Evolutionary conservation across 441 rosid species (phyloP).

Genomic region (Cnidoscolus chayamansa): DNA sequence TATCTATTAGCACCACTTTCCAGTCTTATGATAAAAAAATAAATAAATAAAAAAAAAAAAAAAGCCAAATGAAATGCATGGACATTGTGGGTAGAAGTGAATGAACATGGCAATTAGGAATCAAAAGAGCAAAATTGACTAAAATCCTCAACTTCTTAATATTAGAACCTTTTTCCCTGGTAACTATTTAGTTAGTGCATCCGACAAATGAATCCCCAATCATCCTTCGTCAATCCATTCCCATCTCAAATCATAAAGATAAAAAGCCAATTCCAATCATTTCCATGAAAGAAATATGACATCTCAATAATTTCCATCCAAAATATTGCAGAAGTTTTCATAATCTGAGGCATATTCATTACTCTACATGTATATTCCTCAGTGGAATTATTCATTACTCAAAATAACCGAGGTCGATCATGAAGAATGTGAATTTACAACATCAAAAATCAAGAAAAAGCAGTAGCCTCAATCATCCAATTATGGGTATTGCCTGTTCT

Average conservation of each 20-base stretch:
- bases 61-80: too few relatives aligned
- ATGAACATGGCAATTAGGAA: too few relatives aligned
- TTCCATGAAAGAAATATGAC: neutral
- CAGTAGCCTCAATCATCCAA: conserved; percentile 12
- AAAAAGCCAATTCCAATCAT: neutral
- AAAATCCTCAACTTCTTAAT: neutral
- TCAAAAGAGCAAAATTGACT: neutral
- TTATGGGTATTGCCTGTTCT: neutral
- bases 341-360: neutral
- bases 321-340: neutral
- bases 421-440: conserved; percentile 30
- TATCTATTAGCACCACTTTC: neutral
- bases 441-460: conserved; percentile 19
- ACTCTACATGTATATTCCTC: neutral
- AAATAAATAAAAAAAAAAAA: too few relatives aligned
- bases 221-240: neutral
- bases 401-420: conserved; percentile 13
- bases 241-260: neutral
- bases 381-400: conserved; percentile 5
- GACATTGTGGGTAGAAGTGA: too few relatives aligned
- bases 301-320: neutral
- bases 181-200: neutral
- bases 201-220: neutral
- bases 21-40: too few relatives aligned
- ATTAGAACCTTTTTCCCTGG: neutral